A percentile compares a stretch with the other conserved stretches of the same genome.
Conservation (phyloP, 75 land plant species). For the Cryptomeria japonica region DNA sequence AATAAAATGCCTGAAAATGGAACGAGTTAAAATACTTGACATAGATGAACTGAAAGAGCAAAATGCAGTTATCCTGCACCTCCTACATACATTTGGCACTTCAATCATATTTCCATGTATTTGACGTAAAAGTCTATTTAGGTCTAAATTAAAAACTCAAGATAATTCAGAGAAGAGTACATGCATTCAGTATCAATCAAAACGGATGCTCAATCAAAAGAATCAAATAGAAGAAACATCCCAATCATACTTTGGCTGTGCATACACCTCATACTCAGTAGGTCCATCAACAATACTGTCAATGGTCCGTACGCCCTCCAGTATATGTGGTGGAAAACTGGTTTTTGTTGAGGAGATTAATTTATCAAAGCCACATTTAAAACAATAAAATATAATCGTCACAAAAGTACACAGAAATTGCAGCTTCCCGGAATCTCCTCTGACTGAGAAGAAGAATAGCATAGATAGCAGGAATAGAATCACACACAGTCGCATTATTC, state of each 20-base stretch:
- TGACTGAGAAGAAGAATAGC: slow-evolving; percentile 79
- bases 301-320: slow-evolving; percentile 66
- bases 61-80: neutral
- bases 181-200: neutral
- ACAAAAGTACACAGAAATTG: slow-evolving; percentile 79
- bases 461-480: slow-evolving; percentile 74
- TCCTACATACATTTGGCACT: neutral
- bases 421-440: slow-evolving; percentile 76
- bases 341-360: slow-evolving; percentile 54
- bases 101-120: neutral
- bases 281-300: slow-evolving; percentile 71
- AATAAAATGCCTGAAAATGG: neutral
- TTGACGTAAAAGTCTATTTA: neutral
- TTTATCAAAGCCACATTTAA: slow-evolving; percentile 39
- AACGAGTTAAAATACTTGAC: neutral
- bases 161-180: neutral
- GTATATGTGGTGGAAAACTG: slow-evolving; percentile 45
- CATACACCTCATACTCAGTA: slow-evolving; percentile 77
- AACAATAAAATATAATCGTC: slow-evolving; percentile 43
- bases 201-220: neutral
- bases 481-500: slow-evolving; percentile 76
- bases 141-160: neutral
- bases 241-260: slow-evolving; percentile 78
- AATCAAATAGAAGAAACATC: slow-evolving; percentile 37
- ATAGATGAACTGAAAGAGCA: neutral